phyloP scores from a whole-genome alignment of 306 rosid species.

The Dryas drummondii region DNA sequence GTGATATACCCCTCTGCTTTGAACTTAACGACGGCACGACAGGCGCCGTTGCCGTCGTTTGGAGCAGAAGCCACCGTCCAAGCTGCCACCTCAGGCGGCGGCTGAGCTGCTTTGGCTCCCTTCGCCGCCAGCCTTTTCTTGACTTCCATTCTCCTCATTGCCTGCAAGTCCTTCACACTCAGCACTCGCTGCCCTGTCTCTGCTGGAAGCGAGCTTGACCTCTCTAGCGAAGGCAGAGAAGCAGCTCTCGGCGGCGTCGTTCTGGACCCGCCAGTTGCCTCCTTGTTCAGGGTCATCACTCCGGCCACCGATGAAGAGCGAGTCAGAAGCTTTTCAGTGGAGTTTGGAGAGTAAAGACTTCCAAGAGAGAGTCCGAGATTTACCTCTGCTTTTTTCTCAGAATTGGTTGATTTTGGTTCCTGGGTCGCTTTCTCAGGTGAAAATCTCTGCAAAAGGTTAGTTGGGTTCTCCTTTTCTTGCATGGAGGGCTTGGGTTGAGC shows the following conservation, averaged over 20 bases:
- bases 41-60: conserved; percentile 16
- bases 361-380: conserved; percentile 47
- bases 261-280: neutral
- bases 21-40: conserved; percentile 31
- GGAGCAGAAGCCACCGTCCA: conserved; percentile 28
- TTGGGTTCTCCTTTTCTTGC: neutral
- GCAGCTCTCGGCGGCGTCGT: neutral
- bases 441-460: too few relatives aligned
- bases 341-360: conserved; percentile 13
- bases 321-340: conserved; percentile 11
- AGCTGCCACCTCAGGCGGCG: neutral
- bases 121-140: conserved; percentile 25
- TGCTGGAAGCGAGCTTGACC: conserved; percentile 39
- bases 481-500: neutral
- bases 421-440: too few relatives aligned
- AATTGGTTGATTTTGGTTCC: neutral
- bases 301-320: conserved; percentile 33
- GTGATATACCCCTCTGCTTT: conserved; percentile 4
- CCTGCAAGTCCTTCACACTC: conserved; percentile 28
- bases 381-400: conserved; percentile 29
- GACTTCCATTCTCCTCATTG: conserved; percentile 31
- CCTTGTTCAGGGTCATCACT: neutral
- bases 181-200: conserved; percentile 14
- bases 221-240: conserved; percentile 28
- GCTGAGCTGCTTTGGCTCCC: neutral